Percentiles rank a stretch among this genome's conserved stretches.
Conservation (phyloP, 2,329 filamentous ascomycete species). For the Scopulariopsis brevicaulis region DNA sequence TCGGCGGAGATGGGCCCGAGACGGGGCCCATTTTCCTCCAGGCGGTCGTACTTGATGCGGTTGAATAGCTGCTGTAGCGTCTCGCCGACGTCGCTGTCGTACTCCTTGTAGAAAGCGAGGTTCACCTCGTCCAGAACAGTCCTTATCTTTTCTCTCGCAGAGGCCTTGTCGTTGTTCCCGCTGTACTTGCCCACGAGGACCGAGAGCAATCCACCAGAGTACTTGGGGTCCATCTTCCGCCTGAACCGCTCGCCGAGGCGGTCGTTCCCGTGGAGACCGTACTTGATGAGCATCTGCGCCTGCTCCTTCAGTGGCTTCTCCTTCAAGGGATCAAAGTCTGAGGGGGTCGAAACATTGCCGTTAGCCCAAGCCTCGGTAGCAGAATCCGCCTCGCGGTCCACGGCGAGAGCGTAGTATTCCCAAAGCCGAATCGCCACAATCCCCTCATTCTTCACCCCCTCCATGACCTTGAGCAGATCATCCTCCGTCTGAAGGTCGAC, state of each 20-base stretch:
- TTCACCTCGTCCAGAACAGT: conserved; percentile 75
- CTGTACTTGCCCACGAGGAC: conserved; percentile 36
- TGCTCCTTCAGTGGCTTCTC: conserved; percentile 32
- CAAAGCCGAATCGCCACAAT: conserved; percentile 71
- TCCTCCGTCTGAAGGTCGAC: conserved; percentile 58
- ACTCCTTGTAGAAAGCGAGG: conserved; percentile 81
- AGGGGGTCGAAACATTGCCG: conserved; percentile 43
- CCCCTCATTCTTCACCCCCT: conserved; percentile 69
- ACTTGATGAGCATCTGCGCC: conserved; percentile 52
- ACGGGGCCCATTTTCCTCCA: conserved; percentile 88
- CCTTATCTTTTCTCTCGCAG: conserved; percentile 40
- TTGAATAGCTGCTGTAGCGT: conserved; percentile 90
- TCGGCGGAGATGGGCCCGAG: conserved; percentile 65
- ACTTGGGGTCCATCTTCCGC: conserved; percentile 55
- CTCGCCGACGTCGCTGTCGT: conserved; percentile 69
- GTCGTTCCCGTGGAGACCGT: conserved; percentile 61
- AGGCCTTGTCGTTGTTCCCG: conserved; percentile 17
- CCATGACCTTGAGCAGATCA: conserved; percentile 74
- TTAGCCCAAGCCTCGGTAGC: conserved; percentile 61
- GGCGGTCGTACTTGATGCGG: conserved; percentile 83
- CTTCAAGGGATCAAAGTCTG: conserved; percentile 36
- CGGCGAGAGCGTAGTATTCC: conserved; percentile 85
- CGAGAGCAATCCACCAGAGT: conserved; percentile 53
- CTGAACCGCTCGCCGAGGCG: conserved; percentile 71
- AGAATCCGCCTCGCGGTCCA: conserved; percentile 58